These are phyloP conservation scores for Epipyxis sp. DNA, from an alignment of 108 stramenopile species.

Conservation along the genomic window DNA sequence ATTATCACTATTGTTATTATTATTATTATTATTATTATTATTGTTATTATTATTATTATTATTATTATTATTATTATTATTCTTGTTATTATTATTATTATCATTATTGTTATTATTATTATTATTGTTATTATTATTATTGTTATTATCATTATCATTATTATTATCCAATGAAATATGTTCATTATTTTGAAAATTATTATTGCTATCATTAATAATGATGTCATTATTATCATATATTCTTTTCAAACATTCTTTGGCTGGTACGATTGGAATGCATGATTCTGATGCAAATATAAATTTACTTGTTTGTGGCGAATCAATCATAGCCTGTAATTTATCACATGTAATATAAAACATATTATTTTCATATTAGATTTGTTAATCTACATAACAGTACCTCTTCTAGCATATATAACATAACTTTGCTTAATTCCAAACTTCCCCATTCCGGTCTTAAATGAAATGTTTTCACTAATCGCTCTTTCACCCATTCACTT, in stretches of 20 bases:
- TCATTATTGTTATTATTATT: not conserved
- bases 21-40: too few relatives aligned
- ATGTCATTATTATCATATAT: too few relatives aligned
- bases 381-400: not conserved
- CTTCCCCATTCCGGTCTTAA: not conserved
- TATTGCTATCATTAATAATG: too few relatives aligned
- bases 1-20: too few relatives aligned
- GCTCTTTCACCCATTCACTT: not conserved
- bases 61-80: not conserved
- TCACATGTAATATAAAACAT: not conserved
- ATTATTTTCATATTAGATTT: not conserved
- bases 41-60: too few relatives aligned
- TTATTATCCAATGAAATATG: not conserved
- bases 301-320: not conserved
- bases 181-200: too few relatives aligned
- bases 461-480: not conserved
- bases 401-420: constrained; percentile 1
- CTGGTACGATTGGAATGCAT: not conserved
- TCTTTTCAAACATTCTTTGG: too few relatives aligned
- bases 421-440: not conserved
- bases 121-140: not conserved
- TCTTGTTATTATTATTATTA: not conserved
- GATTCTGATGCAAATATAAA: constrained; percentile 21
- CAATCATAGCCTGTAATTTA: not conserved
- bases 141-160: not conserved